Evolutionary conservation across 2,329 filamentous ascomycete genomes (phyloP).

Genomic region (Fusarium miscanthi): DNA sequence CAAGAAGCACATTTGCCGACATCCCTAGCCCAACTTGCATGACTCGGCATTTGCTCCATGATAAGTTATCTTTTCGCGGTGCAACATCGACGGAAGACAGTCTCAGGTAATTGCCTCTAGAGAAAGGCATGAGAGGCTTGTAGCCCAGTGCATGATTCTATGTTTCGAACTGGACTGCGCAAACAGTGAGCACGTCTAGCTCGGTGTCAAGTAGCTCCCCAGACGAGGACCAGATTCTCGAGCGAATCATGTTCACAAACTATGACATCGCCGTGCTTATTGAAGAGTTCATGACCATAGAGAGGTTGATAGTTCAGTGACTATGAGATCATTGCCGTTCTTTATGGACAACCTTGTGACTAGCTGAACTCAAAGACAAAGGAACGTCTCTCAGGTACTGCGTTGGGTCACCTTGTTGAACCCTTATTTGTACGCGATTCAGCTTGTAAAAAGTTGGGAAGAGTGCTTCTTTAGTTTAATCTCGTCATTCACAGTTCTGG

Average conservation of each 20-base stretch:
- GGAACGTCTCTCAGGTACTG: neutral
- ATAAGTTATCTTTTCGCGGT: constrained; percentile 28
- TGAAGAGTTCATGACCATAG: neutral
- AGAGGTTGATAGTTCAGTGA: neutral
- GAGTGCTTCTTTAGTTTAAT: neutral
- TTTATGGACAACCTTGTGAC: neutral
- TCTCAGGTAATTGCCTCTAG: neutral
- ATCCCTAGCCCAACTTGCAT: constrained; percentile 22
- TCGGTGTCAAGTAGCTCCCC: neutral
- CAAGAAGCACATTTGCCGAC: constrained; percentile 8
- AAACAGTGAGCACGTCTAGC: neutral
- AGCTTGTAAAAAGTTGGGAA: neutral
- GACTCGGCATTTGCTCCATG: constrained; percentile 24
- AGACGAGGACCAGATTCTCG: neutral
- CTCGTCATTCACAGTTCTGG: constrained; percentile 9
- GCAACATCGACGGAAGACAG: neutral
- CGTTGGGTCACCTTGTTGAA: neutral
- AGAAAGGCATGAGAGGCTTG: neutral
- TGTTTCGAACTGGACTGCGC: neutral
- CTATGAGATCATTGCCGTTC: neutral
- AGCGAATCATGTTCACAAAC: neutral
- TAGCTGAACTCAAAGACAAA: constrained; percentile 13
- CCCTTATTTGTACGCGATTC: neutral
- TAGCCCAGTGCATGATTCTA: neutral
- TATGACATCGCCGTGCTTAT: constrained; percentile 2